A percentile compares a stretch with the other conserved stretches of the same genome.
Evolutionary conservation across 208 protist genomes (phyloP).

Genomic region (Leishmania major): DNA sequence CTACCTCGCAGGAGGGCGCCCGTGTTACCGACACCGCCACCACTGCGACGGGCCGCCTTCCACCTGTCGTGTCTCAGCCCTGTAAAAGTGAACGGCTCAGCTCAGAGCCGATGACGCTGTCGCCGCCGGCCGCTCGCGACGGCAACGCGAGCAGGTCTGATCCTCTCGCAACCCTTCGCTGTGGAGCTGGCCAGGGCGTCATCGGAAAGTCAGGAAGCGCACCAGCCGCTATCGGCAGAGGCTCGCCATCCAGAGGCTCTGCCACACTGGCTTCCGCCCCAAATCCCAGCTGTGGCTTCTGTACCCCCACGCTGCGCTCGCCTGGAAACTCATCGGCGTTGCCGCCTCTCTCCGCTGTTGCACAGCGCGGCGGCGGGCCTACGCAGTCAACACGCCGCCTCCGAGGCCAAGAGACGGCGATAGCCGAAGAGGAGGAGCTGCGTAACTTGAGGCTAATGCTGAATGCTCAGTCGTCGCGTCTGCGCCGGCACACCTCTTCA

Average conservation of each 20-base stretch:
- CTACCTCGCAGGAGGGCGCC: neutral
- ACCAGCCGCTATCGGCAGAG: neutral
- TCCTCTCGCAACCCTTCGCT: neutral
- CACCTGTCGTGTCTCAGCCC: neutral
- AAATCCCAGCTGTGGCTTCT: neutral
- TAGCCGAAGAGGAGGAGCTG: conserved; percentile 50
- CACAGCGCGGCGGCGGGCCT: neutral
- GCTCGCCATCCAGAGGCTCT: neutral
- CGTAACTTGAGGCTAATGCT: conserved; percentile 51
- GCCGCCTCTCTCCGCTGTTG: neutral
- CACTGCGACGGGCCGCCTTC: neutral
- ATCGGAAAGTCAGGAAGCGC: neutral
- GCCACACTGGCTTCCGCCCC: neutral
- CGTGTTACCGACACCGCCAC: neutral
- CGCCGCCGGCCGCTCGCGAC: neutral
- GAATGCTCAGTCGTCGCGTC: conserved; percentile 49
- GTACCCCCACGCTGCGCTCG: neutral
- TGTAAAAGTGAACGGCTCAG: neutral
- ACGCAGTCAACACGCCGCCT: neutral
- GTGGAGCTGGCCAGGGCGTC: neutral
- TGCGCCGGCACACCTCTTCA: conserved; percentile 24
- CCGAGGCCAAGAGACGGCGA: neutral
- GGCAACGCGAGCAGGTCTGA: neutral
- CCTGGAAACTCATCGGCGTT: neutral
- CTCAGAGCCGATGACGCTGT: neutral